phyloP scores from a whole-genome alignment of 768 basidiomycete genomes.

The Lentinula lateritia region DNA sequence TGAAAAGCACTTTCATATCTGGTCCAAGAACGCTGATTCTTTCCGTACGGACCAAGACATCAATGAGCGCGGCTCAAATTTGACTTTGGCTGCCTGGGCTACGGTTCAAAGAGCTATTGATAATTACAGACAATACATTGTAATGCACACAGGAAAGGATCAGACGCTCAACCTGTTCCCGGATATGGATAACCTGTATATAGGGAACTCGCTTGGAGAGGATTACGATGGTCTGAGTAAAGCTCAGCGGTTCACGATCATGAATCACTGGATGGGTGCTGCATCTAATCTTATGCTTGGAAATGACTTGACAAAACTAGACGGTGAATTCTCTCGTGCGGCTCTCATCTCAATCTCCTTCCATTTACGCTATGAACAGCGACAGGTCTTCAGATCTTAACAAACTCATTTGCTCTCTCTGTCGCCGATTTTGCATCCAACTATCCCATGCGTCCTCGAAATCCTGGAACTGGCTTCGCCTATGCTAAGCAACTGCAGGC shows the following conservation, averaged over 20 bases:
- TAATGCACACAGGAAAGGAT: conserved; percentile 1
- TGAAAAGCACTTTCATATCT: conserved; percentile 4
- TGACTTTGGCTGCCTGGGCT: conserved; percentile 5
- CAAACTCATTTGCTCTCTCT: conserved; percentile 2
- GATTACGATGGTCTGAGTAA: not conserved
- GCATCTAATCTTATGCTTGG: conserved; percentile 8
- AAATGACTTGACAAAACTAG: conserved; percentile 5
- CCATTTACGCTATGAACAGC: not conserved
- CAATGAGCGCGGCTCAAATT: conserved; percentile 6
- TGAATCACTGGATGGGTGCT: conserved; percentile 8
- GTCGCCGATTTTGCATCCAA: conserved; percentile 2
- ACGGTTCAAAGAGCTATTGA: conserved; percentile 9
- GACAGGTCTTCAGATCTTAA: not conserved
- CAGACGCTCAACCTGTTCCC: conserved; percentile 4
- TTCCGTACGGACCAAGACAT: conserved; percentile 11
- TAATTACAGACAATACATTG: conserved; percentile 8
- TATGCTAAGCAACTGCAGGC: conserved; percentile 5
- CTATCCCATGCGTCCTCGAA: conserved; percentile 3
- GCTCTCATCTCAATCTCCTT: not conserved
- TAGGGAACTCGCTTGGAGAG: conserved; percentile 3
- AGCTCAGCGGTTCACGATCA: not conserved
- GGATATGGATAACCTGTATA: conserved; percentile 9
- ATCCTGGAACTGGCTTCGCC: conserved; percentile 1
- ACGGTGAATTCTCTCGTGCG: not conserved
- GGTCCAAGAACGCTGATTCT: conserved; percentile 6